These are phyloP conservation scores for Monilinia aucupariae DNA, from an alignment of 2,329 filamentous ascomycete genomes.

Conservation along the genomic window DNA sequence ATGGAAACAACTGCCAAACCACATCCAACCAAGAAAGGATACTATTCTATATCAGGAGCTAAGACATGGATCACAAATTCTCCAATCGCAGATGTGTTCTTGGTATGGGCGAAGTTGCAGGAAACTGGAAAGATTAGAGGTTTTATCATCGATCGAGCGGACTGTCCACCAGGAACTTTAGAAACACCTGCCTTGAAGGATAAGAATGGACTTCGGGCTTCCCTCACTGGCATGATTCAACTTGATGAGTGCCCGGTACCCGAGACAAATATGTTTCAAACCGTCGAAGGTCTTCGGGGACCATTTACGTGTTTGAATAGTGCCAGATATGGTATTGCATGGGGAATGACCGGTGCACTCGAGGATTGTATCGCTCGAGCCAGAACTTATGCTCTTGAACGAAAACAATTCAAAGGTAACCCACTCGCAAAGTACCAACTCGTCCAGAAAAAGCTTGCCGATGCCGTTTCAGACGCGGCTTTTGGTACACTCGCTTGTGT, in stretches of 20 bases:
- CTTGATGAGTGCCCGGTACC: slow-evolving; percentile 86
- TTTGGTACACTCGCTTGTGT: slow-evolving; percentile 86
- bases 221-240: slow-evolving; percentile 96
- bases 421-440: slow-evolving; percentile 94
- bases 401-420: slow-evolving; percentile 94
- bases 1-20: slow-evolving; percentile 86
- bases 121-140: slow-evolving; percentile 91
- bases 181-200: slow-evolving; percentile 90
- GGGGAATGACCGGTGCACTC: slow-evolving; percentile 87
- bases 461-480: slow-evolving; percentile 84
- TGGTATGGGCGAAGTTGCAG: slow-evolving; percentile 91
- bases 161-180: slow-evolving; percentile 81
- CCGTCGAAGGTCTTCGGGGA: slow-evolving; percentile 77
- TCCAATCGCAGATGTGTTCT: slow-evolving; percentile 75
- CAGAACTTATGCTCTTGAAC: slow-evolving; percentile 80
- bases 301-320: slow-evolving; percentile 94
- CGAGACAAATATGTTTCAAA: slow-evolving; percentile 87
- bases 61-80: slow-evolving; percentile 98
- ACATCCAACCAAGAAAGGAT: slow-evolving; percentile 78
- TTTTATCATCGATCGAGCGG: slow-evolving; percentile 79
- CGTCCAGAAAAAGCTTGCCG: slow-evolving; percentile 94
- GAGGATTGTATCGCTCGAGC: slow-evolving; percentile 84
- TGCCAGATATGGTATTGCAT: slow-evolving; percentile 87
- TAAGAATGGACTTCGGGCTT: slow-evolving; percentile 90
- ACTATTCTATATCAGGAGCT: slow-evolving; percentile 69